Evolutionary conservation across 1,284 basidiomycete species (phyloP).

Genomic region (Boletellus deceptivus): DNA sequence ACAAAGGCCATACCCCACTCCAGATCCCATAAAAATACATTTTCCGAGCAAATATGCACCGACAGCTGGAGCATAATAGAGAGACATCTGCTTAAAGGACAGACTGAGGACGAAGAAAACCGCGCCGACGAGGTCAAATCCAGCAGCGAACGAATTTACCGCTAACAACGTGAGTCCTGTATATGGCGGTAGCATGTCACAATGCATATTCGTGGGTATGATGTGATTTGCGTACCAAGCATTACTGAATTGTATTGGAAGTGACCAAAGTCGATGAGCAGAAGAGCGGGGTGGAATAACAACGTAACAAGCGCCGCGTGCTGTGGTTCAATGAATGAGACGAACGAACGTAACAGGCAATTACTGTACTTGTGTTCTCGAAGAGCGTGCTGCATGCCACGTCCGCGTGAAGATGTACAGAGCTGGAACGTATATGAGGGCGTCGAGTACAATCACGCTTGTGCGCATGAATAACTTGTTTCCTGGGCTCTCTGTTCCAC

Average conservation of each 20-base stretch:
- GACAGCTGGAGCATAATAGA: conserved; percentile 91
- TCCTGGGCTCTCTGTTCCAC: conserved; percentile 70
- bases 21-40: conserved; percentile 68
- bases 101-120: conserved; percentile 82
- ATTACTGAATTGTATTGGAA: conserved; percentile 93
- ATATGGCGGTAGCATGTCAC: background rate
- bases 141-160: conserved; percentile 65
- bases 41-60: conserved; percentile 83
- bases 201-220: background rate
- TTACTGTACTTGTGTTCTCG: conserved; percentile 62
- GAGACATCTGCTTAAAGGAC: conserved; percentile 93
- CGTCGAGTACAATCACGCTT: conserved; percentile 71
- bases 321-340: conserved; percentile 37
- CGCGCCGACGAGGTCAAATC: conserved; percentile 73
- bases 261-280: conserved; percentile 88
- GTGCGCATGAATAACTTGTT: conserved; percentile 80
- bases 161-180: conserved; percentile 71
- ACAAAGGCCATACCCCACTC: conserved; percentile 56
- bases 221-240: conserved; percentile 56
- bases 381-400: conserved; percentile 67
- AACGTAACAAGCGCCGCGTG: conserved; percentile 71
- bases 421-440: conserved; percentile 75
- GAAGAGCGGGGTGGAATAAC: conserved; percentile 79
- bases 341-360: background rate
- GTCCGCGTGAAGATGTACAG: conserved; percentile 58